Evolutionary conservation across 2,329 filamentous ascomycete genomes (phyloP).

Genomic region (Seiridium cupressi): DNA sequence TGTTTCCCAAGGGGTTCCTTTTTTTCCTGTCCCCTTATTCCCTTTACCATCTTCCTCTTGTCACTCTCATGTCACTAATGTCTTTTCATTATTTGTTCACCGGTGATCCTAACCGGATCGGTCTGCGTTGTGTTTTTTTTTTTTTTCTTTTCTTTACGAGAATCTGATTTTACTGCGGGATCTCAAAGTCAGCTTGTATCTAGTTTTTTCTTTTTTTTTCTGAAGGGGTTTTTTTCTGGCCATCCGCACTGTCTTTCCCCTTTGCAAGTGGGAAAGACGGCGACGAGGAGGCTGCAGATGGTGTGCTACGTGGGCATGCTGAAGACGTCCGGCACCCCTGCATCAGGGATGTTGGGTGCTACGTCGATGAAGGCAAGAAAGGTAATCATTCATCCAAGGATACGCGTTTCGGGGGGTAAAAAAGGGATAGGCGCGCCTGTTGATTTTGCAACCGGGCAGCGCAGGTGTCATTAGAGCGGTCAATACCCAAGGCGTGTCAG

Average conservation of each 20-base stretch:
- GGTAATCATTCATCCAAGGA: neutral
- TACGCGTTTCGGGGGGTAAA: neutral
- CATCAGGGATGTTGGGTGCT: neutral
- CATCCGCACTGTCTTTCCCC: neutral
- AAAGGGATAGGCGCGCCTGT: neutral
- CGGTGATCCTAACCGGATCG: neutral
- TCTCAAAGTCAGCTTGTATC: neutral
- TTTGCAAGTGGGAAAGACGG: too few relatives aligned
- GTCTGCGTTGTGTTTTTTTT: conserved; percentile 1
- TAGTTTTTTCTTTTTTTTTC: neutral
- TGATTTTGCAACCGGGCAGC: too few relatives aligned
- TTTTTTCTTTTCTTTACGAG: neutral
- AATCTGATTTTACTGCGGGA: neutral
- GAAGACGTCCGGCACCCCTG: too few relatives aligned
- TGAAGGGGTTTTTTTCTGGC: neutral
- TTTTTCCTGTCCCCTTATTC: conserved; percentile 11
- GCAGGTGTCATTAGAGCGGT: neutral
- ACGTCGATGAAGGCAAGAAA: neutral
- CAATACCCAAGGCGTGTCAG: neutral
- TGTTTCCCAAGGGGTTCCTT: neutral
- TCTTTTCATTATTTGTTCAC: neutral
- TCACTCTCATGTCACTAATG: conserved; percentile 2
- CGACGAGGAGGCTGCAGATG: neutral
- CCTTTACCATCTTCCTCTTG: neutral
- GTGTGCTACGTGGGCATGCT: neutral